Conservation (phyloP, 2,329 filamentous ascomycete genomes). For the Fusarium sp. region DNA sequence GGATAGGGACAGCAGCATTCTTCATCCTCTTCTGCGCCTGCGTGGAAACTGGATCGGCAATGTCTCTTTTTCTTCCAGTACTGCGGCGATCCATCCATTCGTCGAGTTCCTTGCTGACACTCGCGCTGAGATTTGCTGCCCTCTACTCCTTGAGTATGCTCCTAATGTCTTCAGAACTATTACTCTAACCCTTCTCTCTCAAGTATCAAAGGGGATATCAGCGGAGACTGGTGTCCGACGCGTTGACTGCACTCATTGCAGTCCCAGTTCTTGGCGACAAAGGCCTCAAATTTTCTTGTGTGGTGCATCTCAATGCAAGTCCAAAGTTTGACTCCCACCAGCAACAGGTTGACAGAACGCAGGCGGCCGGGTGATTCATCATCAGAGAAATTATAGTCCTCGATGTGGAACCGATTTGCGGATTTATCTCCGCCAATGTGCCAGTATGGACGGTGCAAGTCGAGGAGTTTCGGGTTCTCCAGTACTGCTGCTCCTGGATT, state of each 20-base stretch:
- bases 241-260: neutral
- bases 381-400: neutral
- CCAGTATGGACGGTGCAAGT: neutral
- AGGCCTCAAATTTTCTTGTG: neutral
- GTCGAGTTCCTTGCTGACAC: no score
- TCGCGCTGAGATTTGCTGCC: no score
- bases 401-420: neutral
- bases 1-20: no score
- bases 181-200: neutral
- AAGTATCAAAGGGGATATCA: neutral
- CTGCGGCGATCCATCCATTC: no score
- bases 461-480: neutral
- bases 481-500: neutral
- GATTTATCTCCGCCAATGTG: neutral
- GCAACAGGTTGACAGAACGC: neutral
- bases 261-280: neutral
- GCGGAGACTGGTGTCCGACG: neutral
- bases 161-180: no score
- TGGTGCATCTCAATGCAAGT: neutral
- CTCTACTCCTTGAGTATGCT: no score
- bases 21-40: no score
- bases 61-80: no score
- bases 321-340: neutral
- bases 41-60: no score
- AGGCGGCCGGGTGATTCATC: neutral